These are phyloP conservation scores for Gymnopus androsaceus DNA, from an alignment of 1,284 basidiomycete genomes.

Conservation along the genomic window DNA sequence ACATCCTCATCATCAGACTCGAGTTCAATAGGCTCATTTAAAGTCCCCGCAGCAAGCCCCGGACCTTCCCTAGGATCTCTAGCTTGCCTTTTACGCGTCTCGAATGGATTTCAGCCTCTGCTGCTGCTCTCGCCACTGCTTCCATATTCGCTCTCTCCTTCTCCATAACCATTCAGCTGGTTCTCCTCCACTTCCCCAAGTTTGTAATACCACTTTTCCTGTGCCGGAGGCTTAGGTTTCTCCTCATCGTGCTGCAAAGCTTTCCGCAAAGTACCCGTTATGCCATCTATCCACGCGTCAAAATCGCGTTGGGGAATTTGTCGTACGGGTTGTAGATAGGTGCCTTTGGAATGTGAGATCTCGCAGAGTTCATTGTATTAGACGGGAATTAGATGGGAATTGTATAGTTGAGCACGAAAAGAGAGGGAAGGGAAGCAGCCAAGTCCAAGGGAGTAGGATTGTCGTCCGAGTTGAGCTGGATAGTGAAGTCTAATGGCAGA, in stretches of 20 bases:
- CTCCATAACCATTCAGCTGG: conserved; percentile 3
- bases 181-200: not conserved
- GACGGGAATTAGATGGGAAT: not conserved
- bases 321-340: conserved; percentile 72
- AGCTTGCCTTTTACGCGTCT: conserved; percentile 52
- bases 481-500: too few relatives aligned
- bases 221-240: conserved; percentile 8
- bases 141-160: conserved; percentile 18
- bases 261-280: conserved; percentile 54
- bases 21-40: conserved; percentile 51
- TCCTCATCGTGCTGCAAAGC: conserved; percentile 51
- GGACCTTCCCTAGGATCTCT: conserved; percentile 61
- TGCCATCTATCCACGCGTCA: conserved; percentile 65
- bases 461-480: too few relatives aligned
- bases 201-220: conserved; percentile 5
- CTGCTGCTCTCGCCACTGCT: conserved; percentile 18
- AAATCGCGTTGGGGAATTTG: conserved; percentile 66
- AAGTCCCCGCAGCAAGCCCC: conserved; percentile 43
- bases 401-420: not conserved
- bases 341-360: conserved; percentile 22
- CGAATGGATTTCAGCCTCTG: conserved; percentile 19
- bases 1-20: conserved; percentile 16
- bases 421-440: not conserved
- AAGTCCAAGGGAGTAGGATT: too few relatives aligned
- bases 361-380: conserved; percentile 1